A percentile compares a stretch with the other conserved stretches of the same genome.
These are phyloP conservation scores for Zasmidium citrigriseum DNA, from an alignment of 2,329 filamentous ascomycete genomes.

Conservation along the genomic window DNA sequence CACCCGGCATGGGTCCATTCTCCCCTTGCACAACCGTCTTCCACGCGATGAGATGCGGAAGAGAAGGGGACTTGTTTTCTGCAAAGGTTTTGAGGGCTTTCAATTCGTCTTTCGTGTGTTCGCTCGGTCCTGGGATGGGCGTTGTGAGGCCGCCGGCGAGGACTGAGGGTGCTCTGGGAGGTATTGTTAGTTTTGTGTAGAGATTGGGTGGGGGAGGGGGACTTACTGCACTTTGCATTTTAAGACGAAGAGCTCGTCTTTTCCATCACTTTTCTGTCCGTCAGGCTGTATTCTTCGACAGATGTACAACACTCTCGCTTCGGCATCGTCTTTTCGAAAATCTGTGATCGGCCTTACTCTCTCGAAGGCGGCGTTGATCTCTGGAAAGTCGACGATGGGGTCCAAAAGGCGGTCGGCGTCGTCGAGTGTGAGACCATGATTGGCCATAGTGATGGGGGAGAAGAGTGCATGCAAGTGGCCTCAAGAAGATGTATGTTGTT, in stretches of 20 bases:
- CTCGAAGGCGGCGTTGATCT: constrained; percentile 19
- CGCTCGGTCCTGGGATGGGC: constrained; percentile 28
- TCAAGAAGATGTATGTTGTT: background rate
- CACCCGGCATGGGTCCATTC: constrained; percentile 27
- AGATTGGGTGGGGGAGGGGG: background rate
- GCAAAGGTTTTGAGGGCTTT: constrained; percentile 28
- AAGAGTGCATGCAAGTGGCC: background rate
- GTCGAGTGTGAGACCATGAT: constrained; percentile 21
- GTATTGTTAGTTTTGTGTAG: background rate
- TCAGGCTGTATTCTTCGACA: constrained; percentile 19
- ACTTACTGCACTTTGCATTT: constrained; percentile 35
- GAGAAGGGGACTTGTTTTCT: constrained; percentile 14
- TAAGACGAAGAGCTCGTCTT: constrained; percentile 24
- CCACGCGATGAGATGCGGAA: constrained; percentile 29
- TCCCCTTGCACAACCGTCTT: constrained; percentile 23
- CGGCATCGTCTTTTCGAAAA: constrained; percentile 33
- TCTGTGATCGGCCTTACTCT: constrained; percentile 31
- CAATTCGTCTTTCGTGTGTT: constrained; percentile 28
- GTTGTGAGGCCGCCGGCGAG: constrained; percentile 25
- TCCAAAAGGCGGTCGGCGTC: constrained; percentile 22
- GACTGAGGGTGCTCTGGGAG: constrained; percentile 26
- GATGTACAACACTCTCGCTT: constrained; percentile 32
- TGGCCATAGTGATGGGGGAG: constrained; percentile 12
- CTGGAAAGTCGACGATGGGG: constrained; percentile 16
- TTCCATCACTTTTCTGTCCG: background rate